Conservation (phyloP, 805 yeast species). For the Schizosaccharomyces lindneri region DNA sequence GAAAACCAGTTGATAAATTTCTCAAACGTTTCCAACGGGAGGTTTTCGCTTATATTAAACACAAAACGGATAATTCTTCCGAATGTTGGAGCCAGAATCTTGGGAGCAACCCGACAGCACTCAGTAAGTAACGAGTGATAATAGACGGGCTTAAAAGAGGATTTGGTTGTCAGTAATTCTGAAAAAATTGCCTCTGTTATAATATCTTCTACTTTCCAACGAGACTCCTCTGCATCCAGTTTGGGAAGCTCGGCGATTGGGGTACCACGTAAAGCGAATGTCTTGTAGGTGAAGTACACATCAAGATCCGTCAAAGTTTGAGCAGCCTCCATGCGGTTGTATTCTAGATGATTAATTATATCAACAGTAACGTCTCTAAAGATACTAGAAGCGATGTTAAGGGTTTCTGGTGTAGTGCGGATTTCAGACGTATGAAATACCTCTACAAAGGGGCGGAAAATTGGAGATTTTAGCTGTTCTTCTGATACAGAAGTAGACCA, state of each 20-base stretch:
- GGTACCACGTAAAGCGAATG: slow-evolving; percentile 51
- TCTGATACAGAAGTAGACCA: slow-evolving; percentile 2
- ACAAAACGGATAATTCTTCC: slow-evolving; percentile 77
- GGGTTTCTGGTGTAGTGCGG: slow-evolving; percentile 38
- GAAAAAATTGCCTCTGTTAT: slow-evolving; percentile 63
- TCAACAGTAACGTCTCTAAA: slow-evolving; percentile 57
- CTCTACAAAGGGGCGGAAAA: slow-evolving; percentile 17
- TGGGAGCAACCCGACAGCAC: slow-evolving; percentile 60
- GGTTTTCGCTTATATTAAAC: slow-evolving; percentile 35
- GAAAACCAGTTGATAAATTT: slow-evolving; percentile 77
- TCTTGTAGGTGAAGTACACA: slow-evolving; percentile 36
- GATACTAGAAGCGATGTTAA: slow-evolving; percentile 30
- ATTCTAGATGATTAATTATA: slow-evolving; percentile 54
- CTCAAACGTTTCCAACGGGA: slow-evolving; percentile 54
- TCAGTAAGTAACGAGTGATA: slow-evolving; percentile 68
- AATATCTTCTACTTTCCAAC: slow-evolving; percentile 80
- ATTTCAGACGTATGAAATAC: slow-evolving; percentile 25
- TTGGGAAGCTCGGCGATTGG: slow-evolving; percentile 44
- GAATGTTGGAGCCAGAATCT: slow-evolving; percentile 75
- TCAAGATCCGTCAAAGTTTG: slow-evolving; percentile 58
- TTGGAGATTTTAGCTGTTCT: slow-evolving; percentile 12
- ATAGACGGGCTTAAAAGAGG: slow-evolving; percentile 46
- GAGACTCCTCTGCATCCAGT: slow-evolving; percentile 21
- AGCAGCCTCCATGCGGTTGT: slow-evolving; percentile 69
- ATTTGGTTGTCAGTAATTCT: slow-evolving; percentile 41